Conservation (phyloP, 441 rosid species). For the Erodium trifolium region DNA sequence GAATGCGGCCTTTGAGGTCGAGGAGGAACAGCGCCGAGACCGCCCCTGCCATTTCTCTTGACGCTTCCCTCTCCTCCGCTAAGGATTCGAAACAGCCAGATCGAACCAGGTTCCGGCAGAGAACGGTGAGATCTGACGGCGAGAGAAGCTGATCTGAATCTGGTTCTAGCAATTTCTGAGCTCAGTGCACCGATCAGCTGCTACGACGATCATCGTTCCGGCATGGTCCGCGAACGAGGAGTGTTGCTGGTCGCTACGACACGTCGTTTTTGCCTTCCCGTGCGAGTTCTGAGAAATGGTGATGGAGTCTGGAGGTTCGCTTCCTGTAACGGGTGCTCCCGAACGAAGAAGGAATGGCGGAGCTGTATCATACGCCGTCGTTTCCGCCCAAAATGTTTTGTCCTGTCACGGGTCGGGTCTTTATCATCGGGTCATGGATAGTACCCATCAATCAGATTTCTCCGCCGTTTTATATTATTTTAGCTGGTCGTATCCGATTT, state of each 20-base stretch:
- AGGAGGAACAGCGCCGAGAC: slow-evolving; percentile 25
- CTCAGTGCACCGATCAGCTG: not conserved
- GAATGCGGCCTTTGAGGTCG: slow-evolving; percentile 91
- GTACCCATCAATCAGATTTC: not conserved
- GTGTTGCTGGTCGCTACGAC: not conserved
- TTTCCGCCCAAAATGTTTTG: too few relatives aligned
- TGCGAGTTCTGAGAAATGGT: not conserved
- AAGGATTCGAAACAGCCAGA: not conserved
- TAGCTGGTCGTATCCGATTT: not conserved
- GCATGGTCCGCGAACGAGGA: not conserved
- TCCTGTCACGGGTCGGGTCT: too few relatives aligned
- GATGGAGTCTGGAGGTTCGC: not conserved
- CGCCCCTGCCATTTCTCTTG: slow-evolving; percentile 65
- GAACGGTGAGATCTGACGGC: not conserved
- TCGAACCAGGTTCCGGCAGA: not conserved
- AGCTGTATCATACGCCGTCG: not conserved
- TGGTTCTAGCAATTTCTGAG: not conserved
- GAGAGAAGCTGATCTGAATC: slow-evolving; percentile 5
- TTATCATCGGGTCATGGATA: too few relatives aligned
- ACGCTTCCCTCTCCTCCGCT: not conserved
- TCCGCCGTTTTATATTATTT: slow-evolving; percentile 2
- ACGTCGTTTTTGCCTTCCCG: not conserved
- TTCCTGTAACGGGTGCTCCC: not conserved
- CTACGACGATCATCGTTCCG: not conserved
- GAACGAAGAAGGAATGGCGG: not conserved